Base-by-base conservation (phyloP, 352 stramenopile genomes). In the Globisporangium paroecandrum region DNA sequence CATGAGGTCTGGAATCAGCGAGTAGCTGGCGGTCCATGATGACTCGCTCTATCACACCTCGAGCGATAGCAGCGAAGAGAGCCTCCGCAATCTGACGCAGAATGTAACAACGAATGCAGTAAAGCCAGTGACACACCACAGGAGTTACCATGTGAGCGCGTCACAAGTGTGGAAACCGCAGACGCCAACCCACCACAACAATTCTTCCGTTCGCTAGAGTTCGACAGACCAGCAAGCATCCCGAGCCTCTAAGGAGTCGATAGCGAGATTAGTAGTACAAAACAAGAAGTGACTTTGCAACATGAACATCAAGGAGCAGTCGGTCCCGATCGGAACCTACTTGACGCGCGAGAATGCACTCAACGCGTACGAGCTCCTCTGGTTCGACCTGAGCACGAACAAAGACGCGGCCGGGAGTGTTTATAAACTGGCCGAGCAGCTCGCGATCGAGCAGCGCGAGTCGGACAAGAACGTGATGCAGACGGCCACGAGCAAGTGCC, bases 221-320 rank as follows among this genome's bases (percentile, higher is more conserved):
- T 91, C 24, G 56, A 76, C 47, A 61, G 27, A 46, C 54, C 55
- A 29, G 67, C 58, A 9, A 71, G 55, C 22, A 77, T 91, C 27
- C 74, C 71, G 18, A 73, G 77, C 1, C 62, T 93, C 22, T 81
- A 90, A 59, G 43, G 76, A 20, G 62, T 74, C 13, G 6, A 64
- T 8, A 24, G 27, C 34, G 24, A 56, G 7, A 27, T 38, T 3
- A 6, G 27, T 4, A 32, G 13, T 0, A 5, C 56, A 32, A 2
- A 49, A 74, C 1, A 60, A 60, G 13, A 70, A 47, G 10, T 92
- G 83, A 81, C 70, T 76, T 4, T 86, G 73, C 41, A 90, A 87
- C 68, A 24, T 93, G 53, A 77, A 79, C 41, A 34, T 91, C 58
- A 63, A 70, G 10, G 72, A 78, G 15, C 69, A 79, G 22, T 62